phyloP scores from a whole-genome alignment of 768 basidiomycete genomes.

The Harrya chromipes region DNA sequence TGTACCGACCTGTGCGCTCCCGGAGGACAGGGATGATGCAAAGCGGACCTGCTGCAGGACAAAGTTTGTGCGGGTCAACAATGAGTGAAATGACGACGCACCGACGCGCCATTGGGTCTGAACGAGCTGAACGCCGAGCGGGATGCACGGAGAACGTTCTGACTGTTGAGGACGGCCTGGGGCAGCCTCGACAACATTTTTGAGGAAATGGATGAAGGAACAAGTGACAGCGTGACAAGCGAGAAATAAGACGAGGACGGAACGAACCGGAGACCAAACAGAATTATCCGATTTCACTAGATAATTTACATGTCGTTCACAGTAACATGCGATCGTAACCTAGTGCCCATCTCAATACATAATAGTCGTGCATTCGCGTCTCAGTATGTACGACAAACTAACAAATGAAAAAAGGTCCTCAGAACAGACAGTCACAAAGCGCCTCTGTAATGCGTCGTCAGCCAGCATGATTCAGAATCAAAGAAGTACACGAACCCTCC shows the following conservation, averaged over 20 bases:
- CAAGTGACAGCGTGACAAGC: constrained; percentile 40
- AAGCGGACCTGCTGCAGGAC: constrained; percentile 56
- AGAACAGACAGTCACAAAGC: constrained; percentile 70
- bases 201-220: constrained; percentile 43
- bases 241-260: constrained; percentile 37
- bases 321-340: neutral
- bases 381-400: constrained; percentile 10
- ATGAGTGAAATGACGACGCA: constrained; percentile 30
- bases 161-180: constrained; percentile 65
- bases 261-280: constrained; percentile 46
- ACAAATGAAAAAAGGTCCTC: constrained; percentile 12
- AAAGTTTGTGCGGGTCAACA: constrained; percentile 5
- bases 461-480: constrained; percentile 28
- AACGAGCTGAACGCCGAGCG: constrained; percentile 41
- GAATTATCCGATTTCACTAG: constrained; percentile 13
- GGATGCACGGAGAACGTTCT: constrained; percentile 44
- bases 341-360: constrained; percentile 15
- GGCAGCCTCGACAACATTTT: constrained; percentile 86
- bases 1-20: constrained; percentile 59
- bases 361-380: constrained; percentile 7
- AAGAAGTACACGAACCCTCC: constrained; percentile 38
- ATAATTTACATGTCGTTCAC: constrained; percentile 30
- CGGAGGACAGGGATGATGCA: constrained; percentile 62
- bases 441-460: constrained; percentile 42
- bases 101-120: constrained; percentile 48